These are phyloP conservation scores for Mortierella claussenii DNA, from an alignment of 192 early-diverging fungal species.

Conservation along the genomic window DNA sequence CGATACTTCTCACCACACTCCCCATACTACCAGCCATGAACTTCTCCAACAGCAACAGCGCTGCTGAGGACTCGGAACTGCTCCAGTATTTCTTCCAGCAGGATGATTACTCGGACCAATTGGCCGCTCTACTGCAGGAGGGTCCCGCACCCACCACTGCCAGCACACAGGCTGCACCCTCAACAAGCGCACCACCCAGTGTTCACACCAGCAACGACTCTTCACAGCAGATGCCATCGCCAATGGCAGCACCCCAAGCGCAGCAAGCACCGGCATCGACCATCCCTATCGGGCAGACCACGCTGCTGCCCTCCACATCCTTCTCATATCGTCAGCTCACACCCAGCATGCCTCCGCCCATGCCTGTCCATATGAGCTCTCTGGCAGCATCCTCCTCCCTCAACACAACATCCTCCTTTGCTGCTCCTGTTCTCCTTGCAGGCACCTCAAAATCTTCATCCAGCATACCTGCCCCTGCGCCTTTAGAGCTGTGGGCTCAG, in stretches of 20 bases:
- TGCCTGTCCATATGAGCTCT: too few relatives aligned
- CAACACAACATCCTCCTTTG: neutral
- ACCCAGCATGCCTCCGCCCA: conserved; percentile 13
- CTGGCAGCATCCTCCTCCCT: too few relatives aligned
- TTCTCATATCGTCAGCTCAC: conserved; percentile 25
- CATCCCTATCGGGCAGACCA: neutral
- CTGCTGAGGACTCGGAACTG: conserved; percentile 7
- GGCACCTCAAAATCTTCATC: neutral
- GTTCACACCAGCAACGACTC: neutral
- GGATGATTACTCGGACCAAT: neutral
- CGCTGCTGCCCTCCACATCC: conserved; percentile 11
- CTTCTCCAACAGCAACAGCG: neutral
- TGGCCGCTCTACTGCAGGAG: neutral
- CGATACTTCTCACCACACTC: neutral
- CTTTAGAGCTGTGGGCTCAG: conserved; percentile 20
- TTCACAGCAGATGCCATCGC: neutral
- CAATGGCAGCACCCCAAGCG: neutral
- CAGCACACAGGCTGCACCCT: neutral
- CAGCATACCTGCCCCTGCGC: neutral
- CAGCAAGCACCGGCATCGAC: neutral
- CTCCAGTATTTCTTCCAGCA: conserved; percentile 16
- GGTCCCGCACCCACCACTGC: neutral
- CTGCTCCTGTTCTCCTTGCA: neutral
- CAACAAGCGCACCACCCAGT: neutral
- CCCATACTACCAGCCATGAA: neutral